Base-by-base conservation (phyloP, 495 filamentous ascomycete species). In the Aspergillus haitiensis region DNA sequence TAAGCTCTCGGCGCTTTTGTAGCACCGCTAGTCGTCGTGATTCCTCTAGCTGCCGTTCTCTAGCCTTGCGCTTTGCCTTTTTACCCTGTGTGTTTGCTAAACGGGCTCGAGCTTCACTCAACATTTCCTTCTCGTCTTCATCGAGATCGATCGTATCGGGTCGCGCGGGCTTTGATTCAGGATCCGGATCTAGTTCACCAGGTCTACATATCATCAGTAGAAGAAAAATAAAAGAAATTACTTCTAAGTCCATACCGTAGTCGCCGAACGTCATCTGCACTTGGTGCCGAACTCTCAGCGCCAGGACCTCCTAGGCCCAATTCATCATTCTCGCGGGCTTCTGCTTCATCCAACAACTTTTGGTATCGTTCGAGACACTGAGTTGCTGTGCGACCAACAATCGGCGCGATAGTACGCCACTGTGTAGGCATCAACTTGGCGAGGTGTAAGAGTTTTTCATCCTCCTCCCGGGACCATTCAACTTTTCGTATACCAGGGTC, bases 351-450 rank as follows among this genome's bases (percentile, higher is more conserved):
- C 50, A 98, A 80, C 40, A 98, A 84, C 71, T 93, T 96, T 73
- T 98, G 93, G 68, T 98, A 98, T 36, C 95, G 84, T 75, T 98
- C 94, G 61, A 98, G 78, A 71, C 95, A 98, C 75, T 97, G 93
- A 57, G 93, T 97, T 15, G 94, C 95, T 34, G 94, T 98, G 52
- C 94, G 84, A 57, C 95, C 94, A 58, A 98, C 94, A 61, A 97
- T 93, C 58, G 93, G 92, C 52, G 94, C 94, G 72, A 98, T 96
- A 37, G 94, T 98, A 65, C 95, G 88, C 94, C 94, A 98, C 81
- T 98, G 94, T 35, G 94, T 97, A 34, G 94, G 94, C 90, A 98
- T 97, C 81, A 98, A 79, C 81, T 98, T 98, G 45, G 94, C 95
- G 63, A 98, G 78, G 71, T 97, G 93, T 66, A 98, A 75, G 52